These are phyloP conservation scores for Phytophthora agathidicida DNA, from an alignment of 352 stramenopile genomes.

Conservation along the genomic window DNA sequence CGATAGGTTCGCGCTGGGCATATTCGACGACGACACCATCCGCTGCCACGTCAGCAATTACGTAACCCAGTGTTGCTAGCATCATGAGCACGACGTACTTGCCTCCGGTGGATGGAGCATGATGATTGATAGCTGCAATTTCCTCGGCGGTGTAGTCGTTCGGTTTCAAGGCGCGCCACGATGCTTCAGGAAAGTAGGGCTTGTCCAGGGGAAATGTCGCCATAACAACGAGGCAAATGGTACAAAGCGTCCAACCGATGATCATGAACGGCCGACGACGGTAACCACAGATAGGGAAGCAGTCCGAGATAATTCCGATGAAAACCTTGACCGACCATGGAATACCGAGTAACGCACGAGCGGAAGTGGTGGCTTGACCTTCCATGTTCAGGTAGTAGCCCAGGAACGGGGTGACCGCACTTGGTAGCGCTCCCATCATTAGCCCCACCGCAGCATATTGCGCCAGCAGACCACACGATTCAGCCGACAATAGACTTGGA, in stretches of 20 bases:
- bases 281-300: constrained; percentile 61
- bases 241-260: constrained; percentile 55
- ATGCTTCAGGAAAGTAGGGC: constrained; percentile 58
- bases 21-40: constrained; percentile 55
- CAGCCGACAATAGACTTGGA: constrained; percentile 42
- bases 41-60: constrained; percentile 54
- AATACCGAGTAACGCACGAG: constrained; percentile 53
- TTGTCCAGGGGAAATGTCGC: constrained; percentile 34
- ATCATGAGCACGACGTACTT: constrained; percentile 68
- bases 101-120: constrained; percentile 34
- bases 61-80: constrained; percentile 53
- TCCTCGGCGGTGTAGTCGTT: constrained; percentile 30
- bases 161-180: constrained; percentile 27
- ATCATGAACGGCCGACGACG: constrained; percentile 68
- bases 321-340: constrained; percentile 76
- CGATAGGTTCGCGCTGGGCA: constrained; percentile 46
- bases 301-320: constrained; percentile 68
- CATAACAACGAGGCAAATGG: constrained; percentile 50
- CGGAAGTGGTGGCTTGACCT: constrained; percentile 61
- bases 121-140: constrained; percentile 37
- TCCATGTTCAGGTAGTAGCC: constrained; percentile 78
- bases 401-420: constrained; percentile 51
- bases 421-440: constrained; percentile 65
- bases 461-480: constrained; percentile 61
- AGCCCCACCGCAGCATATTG: constrained; percentile 75